phyloP scores from a whole-genome alignment of 2,329 filamentous ascomycete genomes.

The Stemphylium lycopersici region DNA sequence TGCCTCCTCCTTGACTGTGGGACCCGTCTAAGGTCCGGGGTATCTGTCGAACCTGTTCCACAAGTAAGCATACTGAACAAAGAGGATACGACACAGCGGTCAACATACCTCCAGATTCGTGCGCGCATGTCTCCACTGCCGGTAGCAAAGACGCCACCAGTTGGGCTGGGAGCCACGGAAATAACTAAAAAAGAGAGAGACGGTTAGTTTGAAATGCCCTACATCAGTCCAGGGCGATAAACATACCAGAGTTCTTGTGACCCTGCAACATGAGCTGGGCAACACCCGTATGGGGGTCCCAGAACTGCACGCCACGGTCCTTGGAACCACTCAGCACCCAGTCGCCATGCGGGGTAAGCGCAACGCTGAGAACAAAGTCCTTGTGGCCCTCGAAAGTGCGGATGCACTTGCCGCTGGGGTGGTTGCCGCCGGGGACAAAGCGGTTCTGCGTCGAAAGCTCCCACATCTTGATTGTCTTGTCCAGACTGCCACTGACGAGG shows the following conservation, averaged over 20 bases:
- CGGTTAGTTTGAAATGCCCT: conserved; percentile 18
- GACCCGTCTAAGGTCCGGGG: conserved; percentile 34
- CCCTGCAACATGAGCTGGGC: conserved; percentile 98
- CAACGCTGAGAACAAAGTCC: conserved; percentile 97
- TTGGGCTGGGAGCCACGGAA: conserved; percentile 91
- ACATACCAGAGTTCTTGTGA: conserved; percentile 88
- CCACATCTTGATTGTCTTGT: conserved; percentile 99
- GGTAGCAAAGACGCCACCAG: conserved; percentile 87
- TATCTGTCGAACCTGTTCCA: conserved; percentile 41
- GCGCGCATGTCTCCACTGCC: conserved; percentile 98
- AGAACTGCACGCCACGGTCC: conserved; percentile 97
- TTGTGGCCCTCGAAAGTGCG: conserved; percentile 98
- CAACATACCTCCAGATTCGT: conserved; percentile 82
- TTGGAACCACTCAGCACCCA: conserved; percentile 99
- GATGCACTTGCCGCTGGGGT: conserved; percentile 89
- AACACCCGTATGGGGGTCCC: conserved; percentile 91
- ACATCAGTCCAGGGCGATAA: neutral
- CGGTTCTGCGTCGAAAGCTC: conserved; percentile 77
- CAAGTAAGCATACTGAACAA: conserved; percentile 15
- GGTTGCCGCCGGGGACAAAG: conserved; percentile 68
- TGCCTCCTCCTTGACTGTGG: too few species aligned
- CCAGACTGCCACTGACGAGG: conserved; percentile 90
- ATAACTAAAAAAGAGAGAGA: conserved; percentile 70
- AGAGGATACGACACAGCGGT: neutral
- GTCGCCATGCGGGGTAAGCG: conserved; percentile 87